phyloP scores from a whole-genome alignment of 2,329 filamentous ascomycete genomes.

The Colletotrichum echinochloae region DNA sequence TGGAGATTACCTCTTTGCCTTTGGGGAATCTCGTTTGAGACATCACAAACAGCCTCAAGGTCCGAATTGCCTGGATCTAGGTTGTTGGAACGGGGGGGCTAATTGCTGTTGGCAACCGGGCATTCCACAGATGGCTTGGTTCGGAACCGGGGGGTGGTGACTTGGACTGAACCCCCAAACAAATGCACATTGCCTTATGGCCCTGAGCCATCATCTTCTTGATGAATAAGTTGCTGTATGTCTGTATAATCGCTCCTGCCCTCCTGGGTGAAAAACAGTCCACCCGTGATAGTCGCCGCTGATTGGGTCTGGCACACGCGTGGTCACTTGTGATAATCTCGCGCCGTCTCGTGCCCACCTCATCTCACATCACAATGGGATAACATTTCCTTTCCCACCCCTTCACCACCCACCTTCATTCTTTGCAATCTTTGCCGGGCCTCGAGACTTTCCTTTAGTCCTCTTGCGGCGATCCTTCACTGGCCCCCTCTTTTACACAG shows the following conservation, averaged over 20 bases:
- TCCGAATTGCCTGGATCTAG: neutral
- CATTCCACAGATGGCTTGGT: constrained; percentile 19
- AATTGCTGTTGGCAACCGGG: constrained; percentile 30
- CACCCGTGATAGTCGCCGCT: neutral
- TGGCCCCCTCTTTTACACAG: neutral
- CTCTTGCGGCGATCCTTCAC: neutral
- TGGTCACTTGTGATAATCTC: neutral
- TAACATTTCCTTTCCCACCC: neutral
- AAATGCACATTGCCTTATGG: no score
- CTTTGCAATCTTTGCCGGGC: neutral
- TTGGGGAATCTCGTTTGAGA: neutral
- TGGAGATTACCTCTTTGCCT: neutral
- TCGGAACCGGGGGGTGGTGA: neutral
- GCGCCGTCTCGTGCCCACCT: neutral
- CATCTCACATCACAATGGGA: constrained; percentile 1
- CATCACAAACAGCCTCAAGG: constrained; percentile 18
- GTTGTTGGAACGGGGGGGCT: constrained; percentile 13
- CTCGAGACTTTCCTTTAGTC: neutral
- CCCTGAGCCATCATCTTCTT: neutral
- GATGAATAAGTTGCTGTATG: constrained; percentile 6
- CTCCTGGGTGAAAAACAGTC: neutral
- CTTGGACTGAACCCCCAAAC: neutral
- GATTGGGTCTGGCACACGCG: neutral
- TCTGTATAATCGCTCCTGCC: neutral
- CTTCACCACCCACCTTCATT: neutral